These are phyloP conservation scores for Plasmopara viticola DNA, from an alignment of 352 stramenopile species.

Conservation along the genomic window DNA sequence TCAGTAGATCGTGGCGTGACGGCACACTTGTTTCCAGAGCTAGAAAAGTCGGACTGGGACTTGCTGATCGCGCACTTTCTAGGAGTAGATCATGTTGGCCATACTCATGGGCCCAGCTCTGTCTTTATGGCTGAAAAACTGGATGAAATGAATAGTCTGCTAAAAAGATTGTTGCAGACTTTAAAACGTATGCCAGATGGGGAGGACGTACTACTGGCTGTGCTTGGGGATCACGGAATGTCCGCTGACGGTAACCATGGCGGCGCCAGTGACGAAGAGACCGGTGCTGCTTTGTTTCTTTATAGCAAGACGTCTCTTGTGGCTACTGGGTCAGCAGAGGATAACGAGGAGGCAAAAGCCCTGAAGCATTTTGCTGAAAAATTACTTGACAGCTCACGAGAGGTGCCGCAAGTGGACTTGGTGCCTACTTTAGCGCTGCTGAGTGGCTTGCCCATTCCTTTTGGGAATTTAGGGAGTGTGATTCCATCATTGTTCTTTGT, in stretches of 20 bases:
- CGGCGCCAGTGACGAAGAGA: slow-evolving; percentile 94
- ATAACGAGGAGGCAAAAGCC: slow-evolving; percentile 5
- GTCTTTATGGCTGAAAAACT: slow-evolving; percentile 94
- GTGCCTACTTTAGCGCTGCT: slow-evolving; percentile 93
- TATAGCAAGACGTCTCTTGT: slow-evolving; percentile 65
- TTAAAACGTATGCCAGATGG: slow-evolving; percentile 46
- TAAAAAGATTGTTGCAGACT: slow-evolving; percentile 65
- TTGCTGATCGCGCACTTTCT: slow-evolving; percentile 85
- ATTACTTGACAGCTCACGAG: slow-evolving; percentile 19
- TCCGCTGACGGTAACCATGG: slow-evolving; percentile 97
- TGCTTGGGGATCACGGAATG: slow-evolving; percentile 99
- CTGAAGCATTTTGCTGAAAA: slow-evolving; percentile 23
- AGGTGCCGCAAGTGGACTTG: slow-evolving; percentile 93
- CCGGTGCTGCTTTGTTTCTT: slow-evolving; percentile 92
- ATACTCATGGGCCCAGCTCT: slow-evolving; percentile 94
- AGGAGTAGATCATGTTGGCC: slow-evolving; percentile 97
- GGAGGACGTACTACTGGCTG: slow-evolving; percentile 83
- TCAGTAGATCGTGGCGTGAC: slow-evolving; percentile 95
- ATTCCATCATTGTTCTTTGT: slow-evolving; percentile 89
- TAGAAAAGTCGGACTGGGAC: slow-evolving; percentile 61
- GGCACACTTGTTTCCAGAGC: slow-evolving; percentile 61
- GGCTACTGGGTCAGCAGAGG: slow-evolving; percentile 1
- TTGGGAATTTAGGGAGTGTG: slow-evolving; percentile 91
- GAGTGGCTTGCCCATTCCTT: slow-evolving; percentile 93
- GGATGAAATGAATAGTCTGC: slow-evolving; percentile 91